A percentile compares a stretch with the other conserved stretches of the same genome.
Evolutionary conservation across 1,139 yeast genomes (phyloP).

Genomic region (Hanseniaspora gamundiae): DNA sequence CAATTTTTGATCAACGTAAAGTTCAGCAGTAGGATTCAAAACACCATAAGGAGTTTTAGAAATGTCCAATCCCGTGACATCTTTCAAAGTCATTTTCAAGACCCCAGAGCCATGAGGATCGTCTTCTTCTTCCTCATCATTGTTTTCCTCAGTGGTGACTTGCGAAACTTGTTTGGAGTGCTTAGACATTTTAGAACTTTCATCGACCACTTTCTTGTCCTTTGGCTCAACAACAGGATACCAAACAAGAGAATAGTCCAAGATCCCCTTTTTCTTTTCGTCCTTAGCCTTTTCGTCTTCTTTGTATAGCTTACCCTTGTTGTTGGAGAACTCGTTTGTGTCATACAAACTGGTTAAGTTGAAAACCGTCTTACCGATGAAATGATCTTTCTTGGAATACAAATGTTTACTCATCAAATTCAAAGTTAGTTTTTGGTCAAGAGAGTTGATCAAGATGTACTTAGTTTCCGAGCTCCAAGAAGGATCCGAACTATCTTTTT

Average conservation of each 20-base stretch:
- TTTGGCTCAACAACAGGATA: slow-evolving; percentile 37
- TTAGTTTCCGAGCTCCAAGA: slow-evolving; percentile 37
- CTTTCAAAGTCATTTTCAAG: slow-evolving; percentile 56
- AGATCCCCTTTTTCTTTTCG: slow-evolving; percentile 33
- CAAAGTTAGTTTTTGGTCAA: slow-evolving; percentile 46
- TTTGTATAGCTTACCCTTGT: slow-evolving; percentile 15
- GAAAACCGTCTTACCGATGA: slow-evolving; percentile 45
- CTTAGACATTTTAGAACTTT: slow-evolving; percentile 3
- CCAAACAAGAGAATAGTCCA: slow-evolving; percentile 53
- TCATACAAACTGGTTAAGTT: slow-evolving; percentile 51
- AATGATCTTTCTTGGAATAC: slow-evolving; percentile 41
- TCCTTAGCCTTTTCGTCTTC: slow-evolving; percentile 10
- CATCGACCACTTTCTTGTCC: not conserved
- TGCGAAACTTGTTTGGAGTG: slow-evolving; percentile 4
- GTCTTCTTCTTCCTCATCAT: slow-evolving; percentile 8
- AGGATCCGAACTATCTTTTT: slow-evolving; percentile 40
- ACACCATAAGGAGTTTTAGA: slow-evolving; percentile 54
- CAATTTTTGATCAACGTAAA: slow-evolving; percentile 43
- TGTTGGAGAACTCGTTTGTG: slow-evolving; percentile 25
- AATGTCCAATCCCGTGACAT: slow-evolving; percentile 59
- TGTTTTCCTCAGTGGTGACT: slow-evolving; percentile 16
- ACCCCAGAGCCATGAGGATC: slow-evolving; percentile 34
- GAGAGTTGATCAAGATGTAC: slow-evolving; percentile 42
- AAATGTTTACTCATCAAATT: slow-evolving; percentile 16
- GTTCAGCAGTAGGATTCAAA: slow-evolving; percentile 59